phyloP scores from a whole-genome alignment of 1,284 basidiomycete genomes.

The Rhodotorula mucilaginosa region DNA sequence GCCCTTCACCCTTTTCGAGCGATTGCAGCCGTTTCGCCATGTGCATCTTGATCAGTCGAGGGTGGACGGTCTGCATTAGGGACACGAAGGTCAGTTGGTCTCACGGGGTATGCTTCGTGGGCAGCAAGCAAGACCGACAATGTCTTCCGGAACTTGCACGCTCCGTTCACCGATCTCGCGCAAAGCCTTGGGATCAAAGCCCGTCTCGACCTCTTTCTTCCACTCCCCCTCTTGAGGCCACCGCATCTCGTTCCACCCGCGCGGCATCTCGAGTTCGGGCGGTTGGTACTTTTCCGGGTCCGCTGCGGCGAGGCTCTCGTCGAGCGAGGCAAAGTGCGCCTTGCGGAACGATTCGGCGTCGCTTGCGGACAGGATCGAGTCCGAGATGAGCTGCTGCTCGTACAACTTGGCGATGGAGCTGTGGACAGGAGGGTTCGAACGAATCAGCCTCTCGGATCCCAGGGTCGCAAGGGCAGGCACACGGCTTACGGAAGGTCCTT shows the following conservation, averaged over 20 bases:
- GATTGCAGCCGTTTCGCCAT: conserved; percentile 71
- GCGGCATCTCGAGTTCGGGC: conserved; percentile 59
- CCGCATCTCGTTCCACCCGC: conserved; percentile 64
- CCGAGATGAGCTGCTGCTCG: conserved; percentile 69
- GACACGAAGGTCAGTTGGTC: not conserved
- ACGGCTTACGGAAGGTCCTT: conserved; percentile 20
- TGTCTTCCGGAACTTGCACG: conserved; percentile 67
- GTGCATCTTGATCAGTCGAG: conserved; percentile 68
- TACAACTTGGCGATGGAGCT: conserved; percentile 76
- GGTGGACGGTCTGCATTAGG: conserved; percentile 57
- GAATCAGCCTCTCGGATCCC: not conserved
- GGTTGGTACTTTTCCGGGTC: conserved; percentile 54
- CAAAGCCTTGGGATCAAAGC: conserved; percentile 59
- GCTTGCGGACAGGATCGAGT: conserved; percentile 58
- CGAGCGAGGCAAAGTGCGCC: conserved; percentile 62
- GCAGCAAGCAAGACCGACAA: conserved; percentile 57
- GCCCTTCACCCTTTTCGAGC: conserved; percentile 64
- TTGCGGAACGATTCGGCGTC: conserved; percentile 58
- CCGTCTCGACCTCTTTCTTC: conserved; percentile 63
- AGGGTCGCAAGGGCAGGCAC: not conserved
- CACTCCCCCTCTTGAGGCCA: conserved; percentile 67
- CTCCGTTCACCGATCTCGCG: conserved; percentile 65
- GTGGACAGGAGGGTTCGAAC: conserved; percentile 48
- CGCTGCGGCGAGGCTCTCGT: conserved; percentile 59
- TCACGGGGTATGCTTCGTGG: not conserved